These are phyloP conservation scores for Dryadomyces quercus-mongolicae DNA, from an alignment of 2,329 filamentous ascomycete species.

Conservation along the genomic window DNA sequence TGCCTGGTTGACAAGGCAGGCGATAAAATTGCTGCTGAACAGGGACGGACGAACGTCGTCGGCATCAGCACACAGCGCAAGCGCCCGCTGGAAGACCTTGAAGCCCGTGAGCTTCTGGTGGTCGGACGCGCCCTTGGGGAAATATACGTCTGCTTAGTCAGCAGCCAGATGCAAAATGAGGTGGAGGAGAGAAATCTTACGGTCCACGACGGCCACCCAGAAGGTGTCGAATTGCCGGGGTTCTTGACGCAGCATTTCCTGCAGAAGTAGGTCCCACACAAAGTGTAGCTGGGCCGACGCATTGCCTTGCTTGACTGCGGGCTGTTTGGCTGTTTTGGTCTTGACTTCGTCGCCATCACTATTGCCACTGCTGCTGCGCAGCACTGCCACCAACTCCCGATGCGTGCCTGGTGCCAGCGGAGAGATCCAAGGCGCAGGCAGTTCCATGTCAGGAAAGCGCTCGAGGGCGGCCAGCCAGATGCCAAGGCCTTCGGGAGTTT, in stretches of 20 bases:
- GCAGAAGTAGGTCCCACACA: conserved; percentile 74
- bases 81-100: conserved; percentile 67
- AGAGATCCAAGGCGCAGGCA: conserved; percentile 68
- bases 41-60: conserved; percentile 41
- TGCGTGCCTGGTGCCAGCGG: conserved; percentile 61
- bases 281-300: conserved; percentile 77
- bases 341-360: background rate
- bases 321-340: conserved; percentile 12
- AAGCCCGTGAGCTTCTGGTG: conserved; percentile 90
- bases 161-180: conserved; percentile 9
- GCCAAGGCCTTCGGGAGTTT: conserved; percentile 78
- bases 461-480: conserved; percentile 68
- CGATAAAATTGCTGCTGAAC: conserved; percentile 75
- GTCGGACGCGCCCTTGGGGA: conserved; percentile 68
- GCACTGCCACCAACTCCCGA: conserved; percentile 56
- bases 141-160: conserved; percentile 58
- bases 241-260: conserved; percentile 14
- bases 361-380: conserved; percentile 61
- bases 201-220: conserved; percentile 53
- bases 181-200: conserved; percentile 45
- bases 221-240: conserved; percentile 9
- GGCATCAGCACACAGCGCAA: conserved; percentile 40
- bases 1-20: conserved; percentile 72
- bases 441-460: conserved; percentile 49
- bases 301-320: conserved; percentile 49